A percentile compares a stretch with the other conserved stretches of the same genome.
Conservation (phyloP, 306 rosid genomes). For the Adenanthera pavonina region DNA sequence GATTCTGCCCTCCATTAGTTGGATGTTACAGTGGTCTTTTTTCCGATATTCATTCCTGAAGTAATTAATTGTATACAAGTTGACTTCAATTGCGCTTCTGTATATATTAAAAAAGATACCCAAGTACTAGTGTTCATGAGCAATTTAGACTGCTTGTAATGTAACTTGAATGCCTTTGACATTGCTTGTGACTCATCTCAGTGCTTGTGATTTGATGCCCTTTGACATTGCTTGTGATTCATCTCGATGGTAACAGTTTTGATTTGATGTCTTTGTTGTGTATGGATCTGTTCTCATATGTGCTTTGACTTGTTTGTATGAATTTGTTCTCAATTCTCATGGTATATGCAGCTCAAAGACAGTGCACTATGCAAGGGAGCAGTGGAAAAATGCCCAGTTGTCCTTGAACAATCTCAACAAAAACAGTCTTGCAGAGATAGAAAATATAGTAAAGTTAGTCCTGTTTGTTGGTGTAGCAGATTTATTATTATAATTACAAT, state of each 20-base stretch:
- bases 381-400: slow-evolving; percentile 68
- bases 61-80: not conserved
- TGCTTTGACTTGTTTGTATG: not conserved
- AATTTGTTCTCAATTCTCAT: slow-evolving; percentile 15
- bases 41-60: too few relatives aligned
- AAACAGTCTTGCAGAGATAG: slow-evolving; percentile 54
- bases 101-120: not conserved
- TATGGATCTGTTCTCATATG: not conserved
- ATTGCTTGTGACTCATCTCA: not conserved
- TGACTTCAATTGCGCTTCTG: not conserved
- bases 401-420: slow-evolving; percentile 54
- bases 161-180: not conserved
- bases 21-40: too few relatives aligned
- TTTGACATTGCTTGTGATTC: not conserved
- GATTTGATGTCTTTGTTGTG: not conserved
- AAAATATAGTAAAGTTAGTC: slow-evolving; percentile 72
- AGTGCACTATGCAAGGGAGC: slow-evolving; percentile 56
- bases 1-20: not conserved
- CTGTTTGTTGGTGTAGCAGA: slow-evolving; percentile 5
- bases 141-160: not conserved
- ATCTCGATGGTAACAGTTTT: not conserved
- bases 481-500: not conserved
- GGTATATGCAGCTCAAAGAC: slow-evolving; percentile 69
- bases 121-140: not conserved
- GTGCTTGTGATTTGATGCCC: too few relatives aligned